Conservation (phyloP, 768 basidiomycete species). For the Leccinum variicolor region DNA sequence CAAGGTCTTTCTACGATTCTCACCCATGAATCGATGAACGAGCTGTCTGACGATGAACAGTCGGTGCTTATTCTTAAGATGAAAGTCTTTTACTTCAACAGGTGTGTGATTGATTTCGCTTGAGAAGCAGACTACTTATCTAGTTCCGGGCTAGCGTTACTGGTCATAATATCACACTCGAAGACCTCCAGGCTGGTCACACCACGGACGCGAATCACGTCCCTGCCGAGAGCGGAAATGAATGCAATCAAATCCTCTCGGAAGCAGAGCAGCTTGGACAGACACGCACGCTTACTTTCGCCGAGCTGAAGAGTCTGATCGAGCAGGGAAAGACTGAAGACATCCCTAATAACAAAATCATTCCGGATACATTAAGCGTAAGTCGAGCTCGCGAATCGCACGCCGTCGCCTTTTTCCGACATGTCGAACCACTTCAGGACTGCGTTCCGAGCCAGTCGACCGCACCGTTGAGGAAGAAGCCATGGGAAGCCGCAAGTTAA, state of each 20-base stretch:
- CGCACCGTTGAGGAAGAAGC: slow-evolving; percentile 53
- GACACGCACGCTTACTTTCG: slow-evolving; percentile 54
- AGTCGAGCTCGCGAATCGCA: slow-evolving; percentile 19
- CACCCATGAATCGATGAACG: slow-evolving; percentile 36
- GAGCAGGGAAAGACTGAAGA: slow-evolving; percentile 66
- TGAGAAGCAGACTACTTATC: slow-evolving; percentile 29
- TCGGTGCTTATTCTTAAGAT: slow-evolving; percentile 51
- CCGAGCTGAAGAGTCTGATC: slow-evolving; percentile 67
- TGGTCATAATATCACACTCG: slow-evolving; percentile 26
- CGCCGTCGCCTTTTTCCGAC: background rate
- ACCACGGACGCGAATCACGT: slow-evolving; percentile 12
- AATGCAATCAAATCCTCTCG: slow-evolving; percentile 4
- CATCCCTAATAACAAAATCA: slow-evolving; percentile 76
- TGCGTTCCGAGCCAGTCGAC: slow-evolving; percentile 55
- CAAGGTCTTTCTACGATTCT: slow-evolving; percentile 63
- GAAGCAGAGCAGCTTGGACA: slow-evolving; percentile 23
- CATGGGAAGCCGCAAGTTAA: slow-evolving; percentile 51
- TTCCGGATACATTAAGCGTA: slow-evolving; percentile 67
- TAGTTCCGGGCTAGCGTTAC: slow-evolving; percentile 25
- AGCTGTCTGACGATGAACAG: slow-evolving; percentile 36
- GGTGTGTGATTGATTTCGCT: slow-evolving; percentile 33
- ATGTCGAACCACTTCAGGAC: slow-evolving; percentile 36
- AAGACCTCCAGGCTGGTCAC: slow-evolving; percentile 20
- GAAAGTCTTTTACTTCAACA: slow-evolving; percentile 73
- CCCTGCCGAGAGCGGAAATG: slow-evolving; percentile 21